A percentile compares a stretch with the other conserved stretches of the same genome.
phyloP scores from a whole-genome alignment of 108 stramenopile genomes.

The Aurantiochytrium sp. region DNA sequence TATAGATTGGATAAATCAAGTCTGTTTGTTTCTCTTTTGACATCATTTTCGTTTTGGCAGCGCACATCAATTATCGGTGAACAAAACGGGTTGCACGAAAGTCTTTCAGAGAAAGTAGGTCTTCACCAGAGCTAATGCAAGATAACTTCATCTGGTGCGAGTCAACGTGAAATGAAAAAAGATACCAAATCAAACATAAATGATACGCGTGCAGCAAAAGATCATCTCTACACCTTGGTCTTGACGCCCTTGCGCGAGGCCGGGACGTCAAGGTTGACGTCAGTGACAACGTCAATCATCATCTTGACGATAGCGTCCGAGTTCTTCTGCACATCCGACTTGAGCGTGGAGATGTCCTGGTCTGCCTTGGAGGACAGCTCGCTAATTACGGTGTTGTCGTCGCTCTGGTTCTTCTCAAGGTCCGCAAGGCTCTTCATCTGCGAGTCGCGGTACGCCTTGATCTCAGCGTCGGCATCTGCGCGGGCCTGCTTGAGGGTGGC shows the following conservation, averaged over 20 bases:
- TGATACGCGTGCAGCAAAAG: no score
- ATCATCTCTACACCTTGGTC: not conserved
- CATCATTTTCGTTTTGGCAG: no score
- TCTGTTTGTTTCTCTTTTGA: no score
- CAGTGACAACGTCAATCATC: not conserved
- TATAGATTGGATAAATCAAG: no score
- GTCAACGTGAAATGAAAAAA: no score
- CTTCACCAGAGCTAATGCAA: no score
- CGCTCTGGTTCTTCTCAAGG: not conserved
- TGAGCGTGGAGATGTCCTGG: not conserved
- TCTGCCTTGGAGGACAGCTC: not conserved
- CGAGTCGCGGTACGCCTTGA: not conserved
- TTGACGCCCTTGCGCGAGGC: slow-evolving; percentile 7
- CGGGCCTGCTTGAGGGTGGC: not conserved
- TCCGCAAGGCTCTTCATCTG: not conserved
- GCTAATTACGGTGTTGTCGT: not conserved
- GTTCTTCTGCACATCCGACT: not conserved
- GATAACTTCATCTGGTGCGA: no score
- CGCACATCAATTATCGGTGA: no score
- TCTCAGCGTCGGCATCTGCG: not conserved
- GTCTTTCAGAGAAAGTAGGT: no score
- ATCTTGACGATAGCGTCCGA: not conserved
- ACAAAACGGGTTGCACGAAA: no score
- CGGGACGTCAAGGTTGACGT: not conserved
- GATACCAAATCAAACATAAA: not conserved